These are phyloP conservation scores for Rhizophagus clarus DNA, from an alignment of 192 early-diverging fungal genomes.

Conservation along the genomic window DNA sequence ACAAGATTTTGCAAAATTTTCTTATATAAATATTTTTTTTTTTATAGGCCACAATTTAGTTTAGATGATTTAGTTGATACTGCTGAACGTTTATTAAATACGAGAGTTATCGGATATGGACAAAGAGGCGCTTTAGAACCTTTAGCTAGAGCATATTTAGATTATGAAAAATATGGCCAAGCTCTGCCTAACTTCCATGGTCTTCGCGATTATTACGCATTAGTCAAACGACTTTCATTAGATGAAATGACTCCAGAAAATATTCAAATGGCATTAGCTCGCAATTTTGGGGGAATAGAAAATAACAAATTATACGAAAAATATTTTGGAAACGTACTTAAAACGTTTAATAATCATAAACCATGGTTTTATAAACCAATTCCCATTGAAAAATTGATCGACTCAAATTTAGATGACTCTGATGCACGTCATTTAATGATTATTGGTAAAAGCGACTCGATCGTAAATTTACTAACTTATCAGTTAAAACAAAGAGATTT, in stretches of 20 bases:
- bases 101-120: neutral
- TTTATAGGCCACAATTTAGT: neutral
- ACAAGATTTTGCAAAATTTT: too few relatives aligned
- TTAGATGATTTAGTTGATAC: conserved; percentile 5
- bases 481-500: neutral
- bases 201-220: neutral
- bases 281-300: conserved; percentile 31
- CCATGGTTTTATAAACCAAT: neutral
- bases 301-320: neutral
- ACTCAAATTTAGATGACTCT: conserved; percentile 19
- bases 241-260: neutral
- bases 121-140: neutral
- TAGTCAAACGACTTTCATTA: neutral
- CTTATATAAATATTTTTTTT: neutral
- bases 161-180: conserved; percentile 2
- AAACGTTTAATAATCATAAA: neutral
- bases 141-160: neutral
- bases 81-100: neutral
- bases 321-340: conserved; percentile 5
- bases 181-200: conserved; percentile 28
- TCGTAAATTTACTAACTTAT: conserved; percentile 21
- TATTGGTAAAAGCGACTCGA: conserved; percentile 28
- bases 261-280: conserved; percentile 19
- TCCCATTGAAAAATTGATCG: conserved; percentile 1
- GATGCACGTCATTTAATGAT: conserved; percentile 27